phyloP scores from a whole-genome alignment of 2,329 filamentous ascomycete species.

The Venturiaceae sp. region DNA sequence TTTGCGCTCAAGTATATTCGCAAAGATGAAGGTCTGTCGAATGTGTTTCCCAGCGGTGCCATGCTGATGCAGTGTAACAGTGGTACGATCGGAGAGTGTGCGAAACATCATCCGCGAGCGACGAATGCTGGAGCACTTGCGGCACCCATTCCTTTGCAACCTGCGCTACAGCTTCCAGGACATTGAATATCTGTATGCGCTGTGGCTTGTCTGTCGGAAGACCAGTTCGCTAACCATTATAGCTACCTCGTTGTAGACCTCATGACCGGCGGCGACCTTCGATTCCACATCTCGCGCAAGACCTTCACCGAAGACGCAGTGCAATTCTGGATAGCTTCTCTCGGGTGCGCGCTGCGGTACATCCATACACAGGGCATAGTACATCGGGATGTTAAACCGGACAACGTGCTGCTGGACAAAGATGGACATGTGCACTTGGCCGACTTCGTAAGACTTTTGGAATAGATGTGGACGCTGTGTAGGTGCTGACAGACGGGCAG shows the following conservation, averaged over 20 bases:
- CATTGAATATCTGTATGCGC: constrained; percentile 86
- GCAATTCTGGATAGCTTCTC: constrained; percentile 91
- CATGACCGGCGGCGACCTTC: constrained; percentile 93
- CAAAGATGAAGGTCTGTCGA: constrained; percentile 81
- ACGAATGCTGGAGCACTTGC: constrained; percentile 95
- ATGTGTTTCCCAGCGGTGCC: constrained; percentile 10
- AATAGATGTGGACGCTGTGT: neutral
- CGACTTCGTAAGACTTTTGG: constrained; percentile 67
- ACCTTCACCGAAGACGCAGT: constrained; percentile 97
- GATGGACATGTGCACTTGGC: constrained; percentile 80
- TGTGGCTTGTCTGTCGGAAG: neutral
- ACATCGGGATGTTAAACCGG: constrained; percentile 32
- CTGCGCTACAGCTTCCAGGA: constrained; percentile 98
- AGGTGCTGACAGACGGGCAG: constrained; percentile 34
- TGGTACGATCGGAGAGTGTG: constrained; percentile 94
- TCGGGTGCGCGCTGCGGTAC: constrained; percentile 73
- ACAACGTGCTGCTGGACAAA: constrained; percentile 30
- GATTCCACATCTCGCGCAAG: constrained; percentile 96
- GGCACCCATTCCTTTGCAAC: constrained; percentile 97
- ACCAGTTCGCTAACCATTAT: constrained; percentile 7
- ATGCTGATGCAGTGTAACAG: constrained; percentile 40
- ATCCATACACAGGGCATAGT: constrained; percentile 32
- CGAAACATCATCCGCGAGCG: constrained; percentile 96
- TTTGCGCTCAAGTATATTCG: constrained; percentile 98
- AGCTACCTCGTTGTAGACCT: constrained; percentile 91